Evolutionary conservation across 306 rosid genomes (phyloP).

Genomic region (Gynostemma pentaphyllum): DNA sequence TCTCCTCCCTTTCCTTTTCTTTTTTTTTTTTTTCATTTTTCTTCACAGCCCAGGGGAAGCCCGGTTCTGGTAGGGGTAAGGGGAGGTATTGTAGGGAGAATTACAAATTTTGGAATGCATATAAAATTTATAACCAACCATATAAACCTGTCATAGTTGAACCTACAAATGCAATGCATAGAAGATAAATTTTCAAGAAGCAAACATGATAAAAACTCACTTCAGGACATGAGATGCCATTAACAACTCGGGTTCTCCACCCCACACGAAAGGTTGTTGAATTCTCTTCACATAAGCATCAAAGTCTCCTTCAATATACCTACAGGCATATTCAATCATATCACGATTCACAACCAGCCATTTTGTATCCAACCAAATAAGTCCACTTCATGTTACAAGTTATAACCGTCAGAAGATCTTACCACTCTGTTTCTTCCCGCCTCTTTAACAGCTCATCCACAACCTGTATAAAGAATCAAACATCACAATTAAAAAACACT

Average conservation of each 20-base stretch:
- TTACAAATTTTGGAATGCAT: not conserved
- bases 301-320: slow-evolving; percentile 90
- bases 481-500: not conserved
- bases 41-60: too few relatives aligned
- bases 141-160: not conserved
- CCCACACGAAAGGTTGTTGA: slow-evolving; percentile 73
- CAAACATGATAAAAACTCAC: slow-evolving; percentile 28
- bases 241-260: slow-evolving; percentile 87
- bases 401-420: slow-evolving; percentile 10
- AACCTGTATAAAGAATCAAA: slow-evolving; percentile 40
- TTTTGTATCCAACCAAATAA: not conserved
- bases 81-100: not conserved
- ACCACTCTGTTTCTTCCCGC: slow-evolving; percentile 92
- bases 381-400: slow-evolving; percentile 1
- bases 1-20: not conserved
- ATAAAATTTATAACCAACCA: not conserved
- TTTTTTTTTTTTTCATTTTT: too few relatives aligned
- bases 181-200: not conserved
- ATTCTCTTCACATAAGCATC: slow-evolving; percentile 63
- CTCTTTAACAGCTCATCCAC: slow-evolving; percentile 72
- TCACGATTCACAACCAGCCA: not conserved
- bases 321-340: slow-evolving; percentile 5
- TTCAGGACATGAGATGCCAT: slow-evolving; percentile 91
- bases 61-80: too few relatives aligned
- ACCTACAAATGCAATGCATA: not conserved